Percentiles rank a stretch among this genome's conserved stretches.
phyloP scores from a whole-genome alignment of 176 grass and related monocot species.

The Bonia amplexicaulis region DNA sequence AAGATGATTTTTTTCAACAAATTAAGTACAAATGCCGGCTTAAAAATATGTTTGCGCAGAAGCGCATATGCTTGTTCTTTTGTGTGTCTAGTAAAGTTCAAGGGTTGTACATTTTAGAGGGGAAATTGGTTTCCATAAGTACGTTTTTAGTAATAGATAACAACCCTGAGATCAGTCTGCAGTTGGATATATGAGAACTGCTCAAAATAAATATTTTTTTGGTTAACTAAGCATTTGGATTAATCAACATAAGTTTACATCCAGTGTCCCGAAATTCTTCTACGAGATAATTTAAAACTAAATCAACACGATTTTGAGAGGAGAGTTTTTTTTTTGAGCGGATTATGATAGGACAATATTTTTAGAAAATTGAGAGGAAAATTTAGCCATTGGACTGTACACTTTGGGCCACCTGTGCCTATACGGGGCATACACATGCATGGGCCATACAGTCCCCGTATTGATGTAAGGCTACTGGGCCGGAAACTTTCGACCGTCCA shows the following conservation, averaged over 20 bases:
- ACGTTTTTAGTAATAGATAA: neutral
- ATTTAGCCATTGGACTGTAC: neutral
- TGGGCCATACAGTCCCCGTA: neutral
- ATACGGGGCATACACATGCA: neutral
- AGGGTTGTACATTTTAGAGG: neutral
- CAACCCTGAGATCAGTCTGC: neutral
- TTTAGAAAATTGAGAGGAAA: neutral
- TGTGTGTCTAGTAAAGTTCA: neutral
- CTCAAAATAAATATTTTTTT: neutral
- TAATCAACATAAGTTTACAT: neutral
- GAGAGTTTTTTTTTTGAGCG: neutral
- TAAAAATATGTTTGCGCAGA: neutral
- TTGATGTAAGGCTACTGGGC: neutral
- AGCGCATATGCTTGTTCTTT: neutral
- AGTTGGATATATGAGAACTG: neutral
- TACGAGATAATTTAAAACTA: neutral
- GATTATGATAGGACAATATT: neutral
- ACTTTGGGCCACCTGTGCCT: neutral
- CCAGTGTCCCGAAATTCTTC: neutral
- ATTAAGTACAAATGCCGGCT: neutral
- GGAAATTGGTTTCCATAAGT: neutral
- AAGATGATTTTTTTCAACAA: neutral
- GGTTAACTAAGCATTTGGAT: neutral
- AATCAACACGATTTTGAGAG: neutral
- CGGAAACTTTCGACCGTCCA: neutral